Evolutionary conservation across 805 yeast genomes (phyloP), one percentile per base, ranked within the genome.

Genomic region (Metschnikowia aberdeeniae): DNA sequence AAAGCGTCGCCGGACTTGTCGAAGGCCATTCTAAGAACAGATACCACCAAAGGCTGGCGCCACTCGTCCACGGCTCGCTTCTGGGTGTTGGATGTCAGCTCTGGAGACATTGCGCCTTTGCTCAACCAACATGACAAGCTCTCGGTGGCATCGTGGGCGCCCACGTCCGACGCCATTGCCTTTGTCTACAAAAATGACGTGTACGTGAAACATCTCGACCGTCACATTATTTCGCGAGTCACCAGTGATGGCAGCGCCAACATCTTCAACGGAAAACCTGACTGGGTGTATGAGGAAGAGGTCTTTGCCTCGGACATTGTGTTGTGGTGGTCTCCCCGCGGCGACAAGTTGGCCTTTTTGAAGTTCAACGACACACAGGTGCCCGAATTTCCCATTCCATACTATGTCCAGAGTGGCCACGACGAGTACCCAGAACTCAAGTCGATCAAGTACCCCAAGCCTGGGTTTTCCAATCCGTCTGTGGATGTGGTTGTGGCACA

Each of bases 271-370:
- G 97, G 96, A 2, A 82, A 83, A 49, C 95, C 96, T 0, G 96
- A 89, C 59, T 89, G 97, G 97, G 95, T 88, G 6, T 89, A 89
- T 55, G 97, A 89, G 59, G 97, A 89, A 54, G 97, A 89, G 63
- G 93, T 89, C 0, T 75, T 86, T 43, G 80, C 78, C 30, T 75
- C 78, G 20, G 89, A 83, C 54, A 65, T 74, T 19, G 87, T 90
- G 0, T 53, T 88, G 39, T 89, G 95, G 95, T 89, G 96, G 96
- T 84, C 95, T 5, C 87, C 87, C 7, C 63, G 71, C 34, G 89
- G 92, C 10, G 67, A 75, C n/a, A 75, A 71, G 54, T 59, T 89
- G 36, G 76, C 89, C 0, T 84, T 78, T 50, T 63, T 86, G 53
- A 74, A 81, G 46, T 78, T 86, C 31, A 82, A 89, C 61, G 96